Evolutionary conservation across 306 rosid species (phyloP).

Genomic region (Senna tora): DNA sequence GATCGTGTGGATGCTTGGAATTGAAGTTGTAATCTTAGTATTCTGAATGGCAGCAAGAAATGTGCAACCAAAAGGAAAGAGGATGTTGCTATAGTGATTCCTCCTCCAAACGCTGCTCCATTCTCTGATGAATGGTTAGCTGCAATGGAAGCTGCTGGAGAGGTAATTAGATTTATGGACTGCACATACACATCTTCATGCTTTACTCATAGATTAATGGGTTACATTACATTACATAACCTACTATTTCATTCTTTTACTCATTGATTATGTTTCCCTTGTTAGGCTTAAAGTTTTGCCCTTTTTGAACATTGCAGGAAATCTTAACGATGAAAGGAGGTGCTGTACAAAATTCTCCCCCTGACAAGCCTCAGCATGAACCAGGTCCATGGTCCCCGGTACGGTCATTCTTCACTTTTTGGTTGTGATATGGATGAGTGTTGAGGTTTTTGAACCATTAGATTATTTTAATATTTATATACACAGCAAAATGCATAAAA

Average conservation of each 20-base stretch:
- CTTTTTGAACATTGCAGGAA: constrained; percentile 54
- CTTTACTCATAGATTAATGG: constrained; percentile 1
- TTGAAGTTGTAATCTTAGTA: constrained; percentile 29
- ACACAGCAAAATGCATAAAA: too few relatives aligned
- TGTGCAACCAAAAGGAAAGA: constrained; percentile 44
- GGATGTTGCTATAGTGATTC: constrained; percentile 51
- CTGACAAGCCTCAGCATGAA: constrained; percentile 72
- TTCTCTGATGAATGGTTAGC: constrained; percentile 98
- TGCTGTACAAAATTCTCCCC: constrained; percentile 91
- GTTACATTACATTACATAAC: constrained; percentile 24
- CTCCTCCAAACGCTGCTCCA: constrained; percentile 65
- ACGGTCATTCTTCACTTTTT: constrained; percentile 30
- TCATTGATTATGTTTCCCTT: not conserved
- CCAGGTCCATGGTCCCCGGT: constrained; percentile 98
- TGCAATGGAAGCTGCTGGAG: constrained; percentile 96
- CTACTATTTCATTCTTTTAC: not conserved
- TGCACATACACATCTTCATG: constrained; percentile 2
- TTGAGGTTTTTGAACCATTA: not conserved
- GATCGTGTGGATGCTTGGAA: constrained; percentile 14
- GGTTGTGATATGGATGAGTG: too few relatives aligned
- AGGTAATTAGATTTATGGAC: constrained; percentile 55
- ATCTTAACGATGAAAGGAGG: constrained; percentile 79
- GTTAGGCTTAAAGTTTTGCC: constrained; percentile 9
- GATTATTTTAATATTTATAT: not conserved
- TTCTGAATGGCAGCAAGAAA: constrained; percentile 51